A percentile compares a stretch with the other conserved stretches of the same genome.
Evolutionary conservation across 1,284 basidiomycete genomes (phyloP).

Genomic region (Rhizoctonia solani): DNA sequence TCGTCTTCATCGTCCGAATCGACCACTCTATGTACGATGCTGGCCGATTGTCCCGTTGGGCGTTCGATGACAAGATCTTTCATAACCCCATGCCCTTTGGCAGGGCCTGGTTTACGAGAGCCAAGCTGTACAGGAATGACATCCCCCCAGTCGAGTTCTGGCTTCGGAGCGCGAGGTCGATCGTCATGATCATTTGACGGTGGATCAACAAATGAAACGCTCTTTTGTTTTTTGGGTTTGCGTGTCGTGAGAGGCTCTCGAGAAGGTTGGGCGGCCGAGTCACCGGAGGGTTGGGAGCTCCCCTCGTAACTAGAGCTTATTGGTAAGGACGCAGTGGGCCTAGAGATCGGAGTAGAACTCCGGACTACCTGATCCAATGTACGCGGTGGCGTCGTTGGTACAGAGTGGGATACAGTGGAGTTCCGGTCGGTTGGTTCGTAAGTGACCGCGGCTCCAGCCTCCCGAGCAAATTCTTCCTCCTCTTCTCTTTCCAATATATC

Average conservation of each 20-base stretch:
- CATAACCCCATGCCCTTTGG: constrained; percentile 48
- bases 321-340: background rate
- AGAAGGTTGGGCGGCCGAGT: background rate
- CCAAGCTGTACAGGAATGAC: constrained; percentile 56
- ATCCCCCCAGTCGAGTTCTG: constrained; percentile 55
- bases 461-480: constrained; percentile 45
- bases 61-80: constrained; percentile 44
- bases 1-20: constrained; percentile 19
- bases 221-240: constrained; percentile 56
- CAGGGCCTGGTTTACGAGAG: constrained; percentile 47
- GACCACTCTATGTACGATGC: background rate
- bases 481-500: constrained; percentile 75
- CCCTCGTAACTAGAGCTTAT: background rate
- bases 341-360: background rate
- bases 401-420: background rate
- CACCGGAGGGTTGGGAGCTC: background rate
- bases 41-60: constrained; percentile 4
- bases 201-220: constrained; percentile 63
- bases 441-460: constrained; percentile 43
- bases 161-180: background rate
- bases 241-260: background rate
- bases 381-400: background rate
- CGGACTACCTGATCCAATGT: constrained; percentile 3
- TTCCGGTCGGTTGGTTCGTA: background rate
- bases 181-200: constrained; percentile 40